Evolutionary conservation across 1,284 basidiomycete species (phyloP).

Genomic region (Pseudozyma hubeiensis): DNA sequence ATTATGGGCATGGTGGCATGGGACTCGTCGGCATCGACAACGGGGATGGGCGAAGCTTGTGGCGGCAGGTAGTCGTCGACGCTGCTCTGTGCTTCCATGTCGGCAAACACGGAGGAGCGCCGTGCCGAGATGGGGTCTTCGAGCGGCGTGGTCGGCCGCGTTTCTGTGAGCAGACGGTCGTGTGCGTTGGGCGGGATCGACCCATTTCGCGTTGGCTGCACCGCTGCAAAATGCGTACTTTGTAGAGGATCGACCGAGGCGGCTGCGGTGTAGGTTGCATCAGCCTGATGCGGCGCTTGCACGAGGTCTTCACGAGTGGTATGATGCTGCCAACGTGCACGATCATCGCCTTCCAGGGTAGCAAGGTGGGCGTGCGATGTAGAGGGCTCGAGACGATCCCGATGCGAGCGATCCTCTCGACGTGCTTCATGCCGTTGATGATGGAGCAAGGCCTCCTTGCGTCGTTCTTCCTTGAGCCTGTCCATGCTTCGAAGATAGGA

Average conservation of each 20-base stretch:
- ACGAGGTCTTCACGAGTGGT: slow-evolving; percentile 8
- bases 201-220: slow-evolving; percentile 11
- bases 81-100: slow-evolving; percentile 41
- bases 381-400: slow-evolving; percentile 23
- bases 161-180: slow-evolving; percentile 27
- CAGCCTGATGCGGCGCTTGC: background rate
- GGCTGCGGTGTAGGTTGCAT: slow-evolving; percentile 1
- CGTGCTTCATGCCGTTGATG: slow-evolving; percentile 44
- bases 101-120: slow-evolving; percentile 37
- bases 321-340: slow-evolving; percentile 17
- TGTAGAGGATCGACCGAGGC: background rate
- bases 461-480: slow-evolving; percentile 42
- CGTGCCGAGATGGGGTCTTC: slow-evolving; percentile 37
- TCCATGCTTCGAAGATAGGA: slow-evolving; percentile 74
- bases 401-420: slow-evolving; percentile 32
- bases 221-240: background rate
- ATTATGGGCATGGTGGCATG: slow-evolving; percentile 35
- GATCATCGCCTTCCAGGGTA: slow-evolving; percentile 9
- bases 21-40: slow-evolving; percentile 24
- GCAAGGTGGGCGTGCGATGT: slow-evolving; percentile 11
- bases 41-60: slow-evolving; percentile 36
- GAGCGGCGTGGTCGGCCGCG: slow-evolving; percentile 49
- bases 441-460: slow-evolving; percentile 32
- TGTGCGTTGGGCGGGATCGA: background rate
- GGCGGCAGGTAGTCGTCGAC: slow-evolving; percentile 39